phyloP scores from a whole-genome alignment of 805 yeast genomes.

The Debaryomyces hansenii region DNA sequence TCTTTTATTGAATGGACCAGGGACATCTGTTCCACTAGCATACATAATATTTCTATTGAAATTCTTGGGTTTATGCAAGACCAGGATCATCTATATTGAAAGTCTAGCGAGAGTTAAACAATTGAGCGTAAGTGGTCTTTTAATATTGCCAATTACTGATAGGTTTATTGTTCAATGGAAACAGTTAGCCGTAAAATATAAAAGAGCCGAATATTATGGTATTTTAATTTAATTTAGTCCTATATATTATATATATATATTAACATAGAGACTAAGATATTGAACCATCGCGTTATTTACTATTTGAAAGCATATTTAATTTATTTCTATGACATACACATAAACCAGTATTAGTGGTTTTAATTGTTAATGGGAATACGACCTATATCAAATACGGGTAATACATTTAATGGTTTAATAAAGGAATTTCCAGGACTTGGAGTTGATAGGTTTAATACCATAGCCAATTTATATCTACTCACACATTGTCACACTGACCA shows the following conservation, averaged over 20 bases:
- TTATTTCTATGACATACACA: background rate
- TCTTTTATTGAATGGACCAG: constrained; percentile 75
- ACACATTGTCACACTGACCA: constrained; percentile 62
- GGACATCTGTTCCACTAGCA: constrained; percentile 72
- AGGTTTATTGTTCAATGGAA: constrained; percentile 92
- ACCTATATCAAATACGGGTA: background rate
- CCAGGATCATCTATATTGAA: constrained; percentile 77
- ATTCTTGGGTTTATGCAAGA: constrained; percentile 43
- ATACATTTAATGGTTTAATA: constrained; percentile 39
- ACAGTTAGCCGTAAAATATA: constrained; percentile 48
- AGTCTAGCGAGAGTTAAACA: constrained; percentile 78
- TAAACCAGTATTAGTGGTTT: background rate
- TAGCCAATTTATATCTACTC: constrained; percentile 29
- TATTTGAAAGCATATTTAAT: background rate
- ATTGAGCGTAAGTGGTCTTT: constrained; percentile 73
- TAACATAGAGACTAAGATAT: too few relatives aligned
- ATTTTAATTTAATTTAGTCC: constrained; percentile 55
- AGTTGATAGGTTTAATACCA: constrained; percentile 32
- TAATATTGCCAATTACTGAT: constrained; percentile 70
- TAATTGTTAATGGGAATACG: background rate
- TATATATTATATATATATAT: background rate
- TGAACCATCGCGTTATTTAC: background rate
- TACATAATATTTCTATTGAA: constrained; percentile 54
- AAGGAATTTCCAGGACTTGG: constrained; percentile 50
- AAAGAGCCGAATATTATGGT: constrained; percentile 74